These are phyloP conservation scores for Verticillium dahliae DNA, from an alignment of 2,329 filamentous ascomycete species.

Conservation along the genomic window DNA sequence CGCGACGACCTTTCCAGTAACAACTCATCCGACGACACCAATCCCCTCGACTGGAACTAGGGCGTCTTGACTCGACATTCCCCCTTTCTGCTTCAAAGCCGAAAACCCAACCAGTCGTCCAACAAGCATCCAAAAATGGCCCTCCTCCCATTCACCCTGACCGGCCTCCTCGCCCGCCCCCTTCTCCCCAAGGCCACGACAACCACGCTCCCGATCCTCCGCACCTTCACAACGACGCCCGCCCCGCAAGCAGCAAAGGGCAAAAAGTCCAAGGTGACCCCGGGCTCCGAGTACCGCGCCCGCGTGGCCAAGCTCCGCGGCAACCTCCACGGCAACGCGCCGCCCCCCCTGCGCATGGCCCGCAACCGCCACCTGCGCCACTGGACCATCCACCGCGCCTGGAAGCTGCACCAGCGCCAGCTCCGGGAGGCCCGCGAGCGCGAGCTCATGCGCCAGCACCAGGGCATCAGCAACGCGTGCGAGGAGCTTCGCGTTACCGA, in stretches of 20 bases:
- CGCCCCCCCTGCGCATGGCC: conserved; percentile 75
- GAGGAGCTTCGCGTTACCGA: conserved; percentile 67
- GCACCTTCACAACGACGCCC: conserved; percentile 21
- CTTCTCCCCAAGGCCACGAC: conserved; percentile 5
- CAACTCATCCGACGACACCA: not conserved
- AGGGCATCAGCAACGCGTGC: conserved; percentile 76
- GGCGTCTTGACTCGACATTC: not conserved
- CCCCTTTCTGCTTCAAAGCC: not conserved
- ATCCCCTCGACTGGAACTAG: not conserved
- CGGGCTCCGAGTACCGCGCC: conserved; percentile 29
- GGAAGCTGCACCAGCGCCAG: conserved; percentile 72
- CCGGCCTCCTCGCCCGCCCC: conserved; percentile 21
- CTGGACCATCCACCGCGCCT: conserved; percentile 98
- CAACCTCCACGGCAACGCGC: conserved; percentile 44
- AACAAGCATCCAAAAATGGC: not conserved
- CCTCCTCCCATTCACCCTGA: conserved; percentile 15
- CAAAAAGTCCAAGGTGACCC: conserved; percentile 16
- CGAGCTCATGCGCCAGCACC: conserved; percentile 73
- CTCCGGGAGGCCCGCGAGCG: conserved; percentile 56
- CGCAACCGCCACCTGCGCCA: conserved; percentile 84
- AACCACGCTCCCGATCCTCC: conserved; percentile 14
- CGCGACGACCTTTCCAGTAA: not conserved
- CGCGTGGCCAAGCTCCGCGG: conserved; percentile 37
- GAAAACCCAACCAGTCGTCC: not conserved
- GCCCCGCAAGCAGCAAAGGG: conserved; percentile 17